Conservation (phyloP, 371 early-diverging fungal species). For the Mucor piriformis region DNA sequence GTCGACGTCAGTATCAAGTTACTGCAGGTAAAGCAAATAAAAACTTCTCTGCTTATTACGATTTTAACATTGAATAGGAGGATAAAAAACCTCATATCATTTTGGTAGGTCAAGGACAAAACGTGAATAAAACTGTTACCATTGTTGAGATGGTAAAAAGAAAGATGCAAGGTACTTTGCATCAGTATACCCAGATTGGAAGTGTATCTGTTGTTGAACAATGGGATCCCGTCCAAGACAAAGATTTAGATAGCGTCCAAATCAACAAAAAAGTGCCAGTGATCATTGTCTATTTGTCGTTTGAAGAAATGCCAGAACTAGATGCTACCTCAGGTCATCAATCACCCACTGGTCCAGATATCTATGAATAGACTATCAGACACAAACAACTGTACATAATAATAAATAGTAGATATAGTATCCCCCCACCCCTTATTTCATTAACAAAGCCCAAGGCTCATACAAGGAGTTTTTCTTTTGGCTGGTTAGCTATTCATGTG, state of each 20-base stretch:
- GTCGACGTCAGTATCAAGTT: constrained; percentile 38
- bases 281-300: constrained; percentile 43
- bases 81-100: constrained; percentile 30
- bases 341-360: constrained; percentile 42
- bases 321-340: constrained; percentile 42
- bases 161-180: constrained; percentile 55
- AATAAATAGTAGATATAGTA: not conserved
- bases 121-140: constrained; percentile 66
- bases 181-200: constrained; percentile 67
- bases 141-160: constrained; percentile 71
- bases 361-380: constrained; percentile 18
- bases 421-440: no score
- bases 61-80: constrained; percentile 6
- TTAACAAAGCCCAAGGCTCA: no score
- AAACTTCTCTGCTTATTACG: not conserved
- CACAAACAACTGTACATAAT: no score
- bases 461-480: no score
- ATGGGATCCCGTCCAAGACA: constrained; percentile 55
- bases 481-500: no score
- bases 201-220: constrained; percentile 52
- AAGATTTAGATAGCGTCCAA: constrained; percentile 45
- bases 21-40: constrained; percentile 30
- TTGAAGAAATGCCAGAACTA: constrained; percentile 36
- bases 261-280: constrained; percentile 46
- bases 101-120: constrained; percentile 50